Conservation (phyloP, 768 basidiomycete species). For the Leccinum aurantiacum region DNA sequence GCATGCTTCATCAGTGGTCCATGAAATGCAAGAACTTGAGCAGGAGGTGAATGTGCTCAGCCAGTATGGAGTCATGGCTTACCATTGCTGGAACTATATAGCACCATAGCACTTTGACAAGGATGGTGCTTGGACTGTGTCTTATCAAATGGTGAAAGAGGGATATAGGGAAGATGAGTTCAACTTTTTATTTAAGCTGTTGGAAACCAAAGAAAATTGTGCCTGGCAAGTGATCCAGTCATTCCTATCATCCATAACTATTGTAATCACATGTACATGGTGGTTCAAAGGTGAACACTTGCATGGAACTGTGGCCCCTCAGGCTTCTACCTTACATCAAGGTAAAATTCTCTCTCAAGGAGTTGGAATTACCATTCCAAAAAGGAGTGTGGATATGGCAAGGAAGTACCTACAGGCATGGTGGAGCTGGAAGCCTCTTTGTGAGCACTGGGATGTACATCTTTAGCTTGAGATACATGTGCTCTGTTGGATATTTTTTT, state of each 20-base stretch:
- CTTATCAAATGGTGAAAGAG: constrained; percentile 10
- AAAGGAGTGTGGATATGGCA: not conserved
- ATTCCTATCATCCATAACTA: too few species aligned
- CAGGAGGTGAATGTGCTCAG: not conserved
- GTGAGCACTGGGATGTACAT: not conserved
- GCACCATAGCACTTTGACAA: constrained; percentile 2
- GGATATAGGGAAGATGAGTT: not conserved
- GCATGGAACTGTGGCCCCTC: not conserved
- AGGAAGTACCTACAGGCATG: not conserved
- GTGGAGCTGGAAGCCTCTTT: not conserved
- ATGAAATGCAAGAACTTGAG: not conserved
- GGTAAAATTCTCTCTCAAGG: not conserved
- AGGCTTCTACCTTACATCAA: not conserved
- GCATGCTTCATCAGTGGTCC: not conserved
- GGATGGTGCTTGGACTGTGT: constrained; percentile 1
- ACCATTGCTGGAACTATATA: constrained; percentile 17
- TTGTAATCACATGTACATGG: not conserved
- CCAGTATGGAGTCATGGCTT: not conserved
- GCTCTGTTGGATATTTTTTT: too few species aligned
- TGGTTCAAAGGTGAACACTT: not conserved
- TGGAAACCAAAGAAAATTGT: too few species aligned
- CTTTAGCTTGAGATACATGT: too few species aligned
- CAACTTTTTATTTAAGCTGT: too few species aligned
- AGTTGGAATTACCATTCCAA: not conserved
- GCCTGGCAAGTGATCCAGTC: too few species aligned